Percentiles rank a stretch among this genome's conserved stretches.
Evolutionary conservation across 345 rosid genomes (phyloP).

Genomic region (Euphorbia pulcherrima): DNA sequence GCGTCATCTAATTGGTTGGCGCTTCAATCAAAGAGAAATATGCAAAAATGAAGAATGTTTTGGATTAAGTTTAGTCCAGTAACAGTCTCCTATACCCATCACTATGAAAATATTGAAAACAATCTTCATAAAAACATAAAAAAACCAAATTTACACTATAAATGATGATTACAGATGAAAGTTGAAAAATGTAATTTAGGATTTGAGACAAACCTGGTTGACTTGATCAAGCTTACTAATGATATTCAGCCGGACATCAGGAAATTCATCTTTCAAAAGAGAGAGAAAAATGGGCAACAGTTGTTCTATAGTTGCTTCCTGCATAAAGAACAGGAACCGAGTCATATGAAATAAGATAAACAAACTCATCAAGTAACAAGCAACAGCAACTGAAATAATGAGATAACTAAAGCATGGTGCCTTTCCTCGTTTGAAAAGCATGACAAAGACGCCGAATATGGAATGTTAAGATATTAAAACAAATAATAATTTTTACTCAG

Average conservation of each 20-base stretch:
- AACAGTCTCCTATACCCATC: constrained; percentile 1
- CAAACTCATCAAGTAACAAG: constrained; percentile 5
- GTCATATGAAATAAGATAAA: background rate
- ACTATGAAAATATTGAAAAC: background rate
- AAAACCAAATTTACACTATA: background rate
- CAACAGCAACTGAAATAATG: background rate
- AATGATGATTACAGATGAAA: background rate
- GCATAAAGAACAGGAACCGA: constrained; percentile 21
- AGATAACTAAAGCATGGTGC: background rate
- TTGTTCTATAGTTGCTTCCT: constrained; percentile 95
- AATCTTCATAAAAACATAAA: background rate
- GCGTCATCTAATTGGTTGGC: background rate
- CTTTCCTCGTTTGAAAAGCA: background rate
- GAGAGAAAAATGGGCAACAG: constrained; percentile 97
- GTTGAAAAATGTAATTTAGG: background rate
- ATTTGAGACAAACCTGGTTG: constrained; percentile 62
- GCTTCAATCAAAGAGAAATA: background rate
- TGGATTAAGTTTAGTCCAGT: background rate
- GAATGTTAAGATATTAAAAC: background rate
- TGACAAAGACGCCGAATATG: background rate
- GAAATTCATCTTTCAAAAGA: constrained; percentile 91
- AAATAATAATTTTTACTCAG: background rate
- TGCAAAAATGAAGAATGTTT: background rate
- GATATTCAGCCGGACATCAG: constrained; percentile 92
- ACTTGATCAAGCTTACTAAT: constrained; percentile 99